A percentile compares a stretch with the other conserved stretches of the same genome.
These are phyloP conservation scores for Sesbania bispinosa DNA, from an alignment of 306 rosid genomes.

Conservation along the genomic window DNA sequence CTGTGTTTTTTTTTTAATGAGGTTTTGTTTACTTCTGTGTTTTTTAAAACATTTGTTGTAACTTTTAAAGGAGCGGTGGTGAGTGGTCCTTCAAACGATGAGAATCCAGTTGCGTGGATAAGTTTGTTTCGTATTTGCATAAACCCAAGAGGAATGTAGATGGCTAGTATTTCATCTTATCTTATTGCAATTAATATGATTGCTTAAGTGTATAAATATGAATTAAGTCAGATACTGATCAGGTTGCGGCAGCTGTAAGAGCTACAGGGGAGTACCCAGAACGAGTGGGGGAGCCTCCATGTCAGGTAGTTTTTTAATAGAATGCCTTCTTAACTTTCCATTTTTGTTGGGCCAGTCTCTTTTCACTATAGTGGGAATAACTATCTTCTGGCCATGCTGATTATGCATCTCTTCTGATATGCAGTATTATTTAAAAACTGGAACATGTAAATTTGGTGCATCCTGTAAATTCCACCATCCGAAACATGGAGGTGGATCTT, in stretches of 20 bases:
- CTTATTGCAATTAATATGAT: not conserved
- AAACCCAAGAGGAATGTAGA: not conserved
- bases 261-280: constrained; percentile 97
- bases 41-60: no score
- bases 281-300: constrained; percentile 73
- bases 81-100: not conserved
- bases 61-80: no score
- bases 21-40: no score
- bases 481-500: constrained; percentile 69
- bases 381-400: not conserved
- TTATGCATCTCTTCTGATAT: constrained; percentile 19
- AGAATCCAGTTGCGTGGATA: not conserved
- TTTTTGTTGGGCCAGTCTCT: not conserved
- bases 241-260: constrained; percentile 90
- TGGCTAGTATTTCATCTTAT: not conserved
- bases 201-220: constrained; percentile 1
- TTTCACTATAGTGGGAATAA: not conserved
- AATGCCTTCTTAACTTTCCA: no score
- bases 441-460: constrained; percentile 88
- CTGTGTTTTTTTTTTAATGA: no score
- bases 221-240: constrained; percentile 14
- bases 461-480: constrained; percentile 95
- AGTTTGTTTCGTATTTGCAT: not conserved
- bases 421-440: constrained; percentile 86
- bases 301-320: constrained; percentile 68